A percentile compares a stretch with the other conserved stretches of the same genome.
Evolutionary conservation across 2,329 filamentous ascomycete species (phyloP).

Genomic region (Daldinia sp.): DNA sequence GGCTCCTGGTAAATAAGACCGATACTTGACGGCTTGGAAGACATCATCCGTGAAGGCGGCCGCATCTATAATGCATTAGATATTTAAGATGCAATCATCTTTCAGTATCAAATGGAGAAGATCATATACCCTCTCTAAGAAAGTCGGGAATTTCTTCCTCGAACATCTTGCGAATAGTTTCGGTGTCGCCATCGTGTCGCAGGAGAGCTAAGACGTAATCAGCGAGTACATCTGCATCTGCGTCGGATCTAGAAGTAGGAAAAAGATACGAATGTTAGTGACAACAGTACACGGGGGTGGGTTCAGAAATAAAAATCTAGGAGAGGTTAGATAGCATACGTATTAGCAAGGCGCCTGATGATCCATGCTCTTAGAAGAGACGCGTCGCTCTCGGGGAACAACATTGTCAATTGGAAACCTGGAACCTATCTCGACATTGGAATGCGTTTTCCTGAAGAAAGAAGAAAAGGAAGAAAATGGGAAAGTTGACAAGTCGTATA

Average conservation of each 20-base stretch:
- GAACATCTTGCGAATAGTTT: conserved; percentile 75
- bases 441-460: neutral
- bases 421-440: conserved; percentile 17
- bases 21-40: conserved; percentile 73
- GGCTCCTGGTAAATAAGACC: conserved; percentile 70
- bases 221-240: conserved; percentile 83
- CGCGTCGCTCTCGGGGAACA: conserved; percentile 73
- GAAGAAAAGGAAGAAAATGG: neutral
- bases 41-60: conserved; percentile 76
- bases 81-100: conserved; percentile 3
- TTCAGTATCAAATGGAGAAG: neutral
- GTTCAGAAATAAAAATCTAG: neutral
- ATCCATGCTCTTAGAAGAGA: conserved; percentile 80
- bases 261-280: conserved; percentile 21
- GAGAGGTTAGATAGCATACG: conserved; percentile 62
- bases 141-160: conserved; percentile 81
- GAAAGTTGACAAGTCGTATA: neutral
- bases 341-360: conserved; percentile 80
- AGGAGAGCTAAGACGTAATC: conserved; percentile 87
- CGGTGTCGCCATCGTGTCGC: conserved; percentile 73
- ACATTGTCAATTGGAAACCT: conserved; percentile 58
- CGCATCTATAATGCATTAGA: conserved; percentile 59
- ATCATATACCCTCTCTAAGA: conserved; percentile 70
- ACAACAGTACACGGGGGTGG: neutral
- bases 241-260: conserved; percentile 71